A percentile compares a stretch with the other conserved stretches of the same genome.
Evolutionary conservation across 805 yeast species (phyloP).

Genomic region (Kuraishia capsulata): DNA sequence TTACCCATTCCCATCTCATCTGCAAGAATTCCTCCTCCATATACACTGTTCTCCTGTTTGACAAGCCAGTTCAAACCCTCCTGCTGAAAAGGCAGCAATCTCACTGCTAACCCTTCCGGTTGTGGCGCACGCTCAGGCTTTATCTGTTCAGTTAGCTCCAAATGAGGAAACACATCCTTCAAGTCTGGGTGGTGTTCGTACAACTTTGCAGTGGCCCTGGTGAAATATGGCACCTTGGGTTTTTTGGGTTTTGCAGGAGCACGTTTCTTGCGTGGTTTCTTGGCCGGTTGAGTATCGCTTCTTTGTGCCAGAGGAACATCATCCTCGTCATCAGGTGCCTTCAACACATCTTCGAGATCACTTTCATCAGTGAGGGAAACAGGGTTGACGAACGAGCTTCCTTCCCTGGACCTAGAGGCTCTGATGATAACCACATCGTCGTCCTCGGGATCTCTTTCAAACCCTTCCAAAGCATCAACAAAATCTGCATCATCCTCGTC

Average conservation of each 20-base stretch:
- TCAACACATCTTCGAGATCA: constrained; percentile 9
- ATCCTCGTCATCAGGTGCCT: constrained; percentile 4
- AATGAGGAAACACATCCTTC: constrained; percentile 57
- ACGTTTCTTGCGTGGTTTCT: constrained; percentile 13
- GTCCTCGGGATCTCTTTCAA: constrained; percentile 7
- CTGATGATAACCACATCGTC: constrained; percentile 15
- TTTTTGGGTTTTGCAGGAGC: constrained; percentile 24
- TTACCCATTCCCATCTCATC: constrained; percentile 99
- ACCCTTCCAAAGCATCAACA: constrained; percentile 9
- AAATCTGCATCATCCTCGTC: constrained; percentile 12
- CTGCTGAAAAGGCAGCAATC: constrained; percentile 78
- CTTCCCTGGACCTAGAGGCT: constrained; percentile 8
- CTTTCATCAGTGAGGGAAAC: constrained; percentile 10
- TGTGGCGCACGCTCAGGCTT: constrained; percentile 54
- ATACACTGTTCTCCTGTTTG: constrained; percentile 70
- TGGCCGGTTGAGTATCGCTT: constrained; percentile 4
- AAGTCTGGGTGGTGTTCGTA: constrained; percentile 76
- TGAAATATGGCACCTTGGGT: constrained; percentile 58
- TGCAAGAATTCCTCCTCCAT: constrained; percentile 87
- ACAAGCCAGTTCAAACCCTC: constrained; percentile 91
- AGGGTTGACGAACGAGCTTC: constrained; percentile 5
- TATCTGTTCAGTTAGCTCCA: constrained; percentile 38
- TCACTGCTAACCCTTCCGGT: constrained; percentile 69
- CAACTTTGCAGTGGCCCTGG: constrained; percentile 58
- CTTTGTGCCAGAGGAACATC: constrained; percentile 6